A percentile compares a stretch with the other conserved stretches of the same genome.
These are phyloP conservation scores for Ilex aquifolium DNA, from an alignment of 257 asterid species.

Conservation along the genomic window DNA sequence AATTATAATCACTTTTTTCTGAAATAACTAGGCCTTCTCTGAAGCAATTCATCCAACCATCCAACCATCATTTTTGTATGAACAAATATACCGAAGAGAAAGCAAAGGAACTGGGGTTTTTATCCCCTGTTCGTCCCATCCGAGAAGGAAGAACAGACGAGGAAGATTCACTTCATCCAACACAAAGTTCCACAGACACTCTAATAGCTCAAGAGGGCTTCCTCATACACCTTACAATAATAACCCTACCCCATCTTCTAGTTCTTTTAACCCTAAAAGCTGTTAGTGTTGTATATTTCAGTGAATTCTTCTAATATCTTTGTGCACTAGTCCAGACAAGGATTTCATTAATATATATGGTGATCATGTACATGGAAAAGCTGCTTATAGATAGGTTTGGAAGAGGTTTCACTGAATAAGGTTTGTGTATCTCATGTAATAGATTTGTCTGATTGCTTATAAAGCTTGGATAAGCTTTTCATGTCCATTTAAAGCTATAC, in stretches of 20 bases:
- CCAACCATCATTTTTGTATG: slow-evolving; percentile 29
- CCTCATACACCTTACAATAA: slow-evolving; percentile 20
- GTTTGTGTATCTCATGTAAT: too few species aligned
- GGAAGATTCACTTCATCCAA: slow-evolving; percentile 34
- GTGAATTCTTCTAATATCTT: too few species aligned
- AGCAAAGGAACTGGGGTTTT: slow-evolving; percentile 93
- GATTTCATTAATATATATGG: too few species aligned
- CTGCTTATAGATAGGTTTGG: too few species aligned
- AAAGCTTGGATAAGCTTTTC: too few species aligned
- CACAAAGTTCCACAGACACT: slow-evolving; percentile 37
- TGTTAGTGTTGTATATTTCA: slow-evolving; percentile 13
- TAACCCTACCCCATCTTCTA: slow-evolving; percentile 23
- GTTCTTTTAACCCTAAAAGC: slow-evolving; percentile 40
- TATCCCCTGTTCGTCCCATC: slow-evolving; percentile 56
- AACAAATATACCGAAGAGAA: slow-evolving; percentile 45
- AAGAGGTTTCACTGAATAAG: too few species aligned
- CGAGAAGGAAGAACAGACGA: slow-evolving; percentile 46
- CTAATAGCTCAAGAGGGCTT: slow-evolving; percentile 37
- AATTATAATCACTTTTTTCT: too few species aligned
- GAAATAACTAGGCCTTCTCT: slow-evolving; percentile 29
- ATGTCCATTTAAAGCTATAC: too few species aligned
- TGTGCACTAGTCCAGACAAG: too few species aligned
- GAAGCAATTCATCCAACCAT: slow-evolving; percentile 38
- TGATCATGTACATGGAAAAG: too few species aligned
- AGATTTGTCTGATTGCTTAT: too few species aligned